phyloP scores from a whole-genome alignment of 208 protist species.

The Trypanosoma vivax region DNA sequence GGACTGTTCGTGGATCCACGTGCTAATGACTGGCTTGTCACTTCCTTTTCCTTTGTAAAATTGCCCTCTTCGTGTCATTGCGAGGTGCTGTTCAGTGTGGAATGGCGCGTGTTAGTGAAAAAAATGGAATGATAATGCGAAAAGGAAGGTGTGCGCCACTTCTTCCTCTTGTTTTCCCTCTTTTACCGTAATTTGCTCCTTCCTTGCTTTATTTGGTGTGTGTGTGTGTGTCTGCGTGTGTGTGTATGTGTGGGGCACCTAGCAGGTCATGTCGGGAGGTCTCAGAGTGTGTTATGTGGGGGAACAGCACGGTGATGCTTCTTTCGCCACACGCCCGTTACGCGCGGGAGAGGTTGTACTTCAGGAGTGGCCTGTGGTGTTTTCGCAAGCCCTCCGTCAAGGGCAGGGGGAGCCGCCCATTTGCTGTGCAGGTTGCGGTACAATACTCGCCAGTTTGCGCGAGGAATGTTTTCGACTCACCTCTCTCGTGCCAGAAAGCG shows the following conservation, averaged over 20 bases:
- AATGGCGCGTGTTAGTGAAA: no score
- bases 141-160: no score
- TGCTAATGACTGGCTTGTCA: no score
- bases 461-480: slow-evolving; percentile 27
- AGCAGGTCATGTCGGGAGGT: neutral
- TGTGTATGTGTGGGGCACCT: neutral
- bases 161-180: neutral
- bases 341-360: slow-evolving; percentile 23
- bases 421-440: slow-evolving; percentile 38
- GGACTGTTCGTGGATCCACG: no score
- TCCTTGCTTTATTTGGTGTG: neutral
- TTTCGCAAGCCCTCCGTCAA: slow-evolving; percentile 26
- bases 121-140: no score
- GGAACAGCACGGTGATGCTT: slow-evolving; percentile 20
- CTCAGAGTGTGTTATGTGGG: slow-evolving; percentile 23
- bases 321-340: slow-evolving; percentile 13
- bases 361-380: slow-evolving; percentile 27
- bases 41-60: no score
- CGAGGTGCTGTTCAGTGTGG: no score
- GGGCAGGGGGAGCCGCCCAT: neutral
- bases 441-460: slow-evolving; percentile 14
- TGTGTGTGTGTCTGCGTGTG: neutral
- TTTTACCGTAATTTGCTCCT: no score
- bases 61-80: no score
- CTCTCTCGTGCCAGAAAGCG: neutral